Conservation (phyloP, 1,284 basidiomycete species). For the Phaffia rhodozyma region DNA sequence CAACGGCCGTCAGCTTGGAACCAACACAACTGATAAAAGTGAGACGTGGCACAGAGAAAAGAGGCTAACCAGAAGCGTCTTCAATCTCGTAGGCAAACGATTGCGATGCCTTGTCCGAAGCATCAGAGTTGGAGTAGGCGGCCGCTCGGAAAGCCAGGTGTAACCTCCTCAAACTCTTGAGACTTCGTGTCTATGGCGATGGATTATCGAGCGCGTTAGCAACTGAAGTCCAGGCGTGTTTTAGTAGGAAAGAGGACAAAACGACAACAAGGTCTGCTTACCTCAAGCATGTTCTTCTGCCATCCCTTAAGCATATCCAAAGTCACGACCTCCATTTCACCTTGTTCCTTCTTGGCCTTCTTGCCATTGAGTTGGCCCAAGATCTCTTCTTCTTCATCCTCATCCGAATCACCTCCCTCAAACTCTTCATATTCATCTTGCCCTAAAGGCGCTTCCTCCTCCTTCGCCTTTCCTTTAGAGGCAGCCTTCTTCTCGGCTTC, state of each 20-base stretch:
- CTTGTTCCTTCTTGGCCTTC: conserved; percentile 36
- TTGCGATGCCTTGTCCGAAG: conserved; percentile 29
- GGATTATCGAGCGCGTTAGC: neutral
- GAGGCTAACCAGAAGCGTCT: conserved; percentile 49
- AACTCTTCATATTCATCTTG: conserved; percentile 43
- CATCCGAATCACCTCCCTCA: conserved; percentile 24
- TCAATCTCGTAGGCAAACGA: conserved; percentile 67
- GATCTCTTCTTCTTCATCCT: conserved; percentile 37
- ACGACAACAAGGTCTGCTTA: conserved; percentile 31
- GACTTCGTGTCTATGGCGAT: conserved; percentile 56
- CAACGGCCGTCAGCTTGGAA: neutral
- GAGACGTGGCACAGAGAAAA: neutral
- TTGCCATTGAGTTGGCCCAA: conserved; percentile 21
- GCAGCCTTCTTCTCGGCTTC: neutral
- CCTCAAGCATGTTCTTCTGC: conserved; percentile 85
- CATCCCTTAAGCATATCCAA: conserved; percentile 62
- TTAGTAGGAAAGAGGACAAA: neutral
- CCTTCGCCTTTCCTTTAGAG: conserved; percentile 29
- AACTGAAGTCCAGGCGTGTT: neutral
- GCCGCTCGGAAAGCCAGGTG: conserved; percentile 81
- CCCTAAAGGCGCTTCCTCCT: conserved; percentile 32
- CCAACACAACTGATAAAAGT: no score
- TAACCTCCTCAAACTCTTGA: conserved; percentile 72
- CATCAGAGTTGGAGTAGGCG: conserved; percentile 77
- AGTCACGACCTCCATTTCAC: conserved; percentile 54